Conservation (phyloP, 23 red algal species). For the Gracilariopsis chorda region DNA sequence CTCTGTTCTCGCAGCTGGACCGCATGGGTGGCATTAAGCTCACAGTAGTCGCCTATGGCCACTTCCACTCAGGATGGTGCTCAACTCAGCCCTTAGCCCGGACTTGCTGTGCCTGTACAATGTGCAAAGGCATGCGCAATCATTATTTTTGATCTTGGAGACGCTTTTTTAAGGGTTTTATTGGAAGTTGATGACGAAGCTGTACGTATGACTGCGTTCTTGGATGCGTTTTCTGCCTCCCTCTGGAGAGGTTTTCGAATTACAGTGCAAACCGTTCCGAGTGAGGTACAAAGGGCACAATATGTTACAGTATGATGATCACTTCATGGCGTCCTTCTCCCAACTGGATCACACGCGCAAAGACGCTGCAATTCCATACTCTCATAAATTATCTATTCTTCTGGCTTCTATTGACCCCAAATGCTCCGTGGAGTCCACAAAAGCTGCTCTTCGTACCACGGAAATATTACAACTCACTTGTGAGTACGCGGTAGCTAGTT, state of each 20-base stretch:
- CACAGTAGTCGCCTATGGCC: no score
- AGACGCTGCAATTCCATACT: not conserved
- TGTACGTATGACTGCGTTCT: not conserved
- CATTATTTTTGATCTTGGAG: not conserved
- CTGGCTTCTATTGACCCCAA: not conserved
- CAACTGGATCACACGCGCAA: not conserved
- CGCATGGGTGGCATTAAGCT: no score
- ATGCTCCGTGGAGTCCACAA: not conserved
- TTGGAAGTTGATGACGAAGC: not conserved
- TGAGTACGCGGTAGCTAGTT: not conserved
- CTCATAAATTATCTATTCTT: not conserved
- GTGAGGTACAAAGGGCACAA: not conserved
- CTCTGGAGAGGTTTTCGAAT: not conserved
- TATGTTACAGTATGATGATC: not conserved
- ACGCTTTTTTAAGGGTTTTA: not conserved
- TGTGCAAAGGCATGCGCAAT: not conserved
- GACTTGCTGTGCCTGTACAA: no score
- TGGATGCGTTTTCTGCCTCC: not conserved
- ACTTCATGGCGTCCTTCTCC: not conserved
- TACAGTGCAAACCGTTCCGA: not conserved
- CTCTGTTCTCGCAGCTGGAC: no score
- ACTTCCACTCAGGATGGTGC: no score
- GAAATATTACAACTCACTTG: not conserved
- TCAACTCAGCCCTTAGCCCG: no score
- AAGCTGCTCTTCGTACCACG: not conserved